Conservation (phyloP, 2,329 filamentous ascomycete species). For the Aspergillus spinulosporus region DNA sequence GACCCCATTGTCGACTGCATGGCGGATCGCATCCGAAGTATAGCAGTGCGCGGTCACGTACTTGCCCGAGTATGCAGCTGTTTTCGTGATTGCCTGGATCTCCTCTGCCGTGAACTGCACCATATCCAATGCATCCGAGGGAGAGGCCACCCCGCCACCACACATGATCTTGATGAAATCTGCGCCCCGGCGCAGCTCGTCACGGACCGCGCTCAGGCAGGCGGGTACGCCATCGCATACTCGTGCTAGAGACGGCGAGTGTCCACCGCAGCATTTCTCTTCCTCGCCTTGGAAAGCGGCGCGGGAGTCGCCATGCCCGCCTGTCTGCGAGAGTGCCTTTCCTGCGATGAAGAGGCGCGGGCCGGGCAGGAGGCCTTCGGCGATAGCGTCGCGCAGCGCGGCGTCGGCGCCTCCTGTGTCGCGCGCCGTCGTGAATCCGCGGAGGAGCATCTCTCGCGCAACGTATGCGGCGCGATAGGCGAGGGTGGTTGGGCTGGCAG, state of each 20-base stretch:
- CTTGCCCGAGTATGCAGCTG: slow-evolving; percentile 51
- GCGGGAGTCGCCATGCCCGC: slow-evolving; percentile 54
- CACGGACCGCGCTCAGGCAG: slow-evolving; percentile 54
- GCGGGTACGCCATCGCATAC: slow-evolving; percentile 53
- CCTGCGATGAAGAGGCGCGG: slow-evolving; percentile 57
- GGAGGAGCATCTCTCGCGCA: slow-evolving; percentile 48
- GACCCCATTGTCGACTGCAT: slow-evolving; percentile 58
- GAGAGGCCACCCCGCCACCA: slow-evolving; percentile 58
- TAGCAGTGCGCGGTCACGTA: slow-evolving; percentile 62
- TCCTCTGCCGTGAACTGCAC: slow-evolving; percentile 60
- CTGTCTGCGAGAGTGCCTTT: slow-evolving; percentile 57
- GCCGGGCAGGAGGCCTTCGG: slow-evolving; percentile 54
- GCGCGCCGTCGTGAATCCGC: slow-evolving; percentile 60
- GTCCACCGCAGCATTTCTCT: background rate
- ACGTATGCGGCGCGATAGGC: slow-evolving; percentile 17
- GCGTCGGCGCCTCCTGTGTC: slow-evolving; percentile 58
- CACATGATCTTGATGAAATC: slow-evolving; percentile 66
- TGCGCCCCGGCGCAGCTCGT: slow-evolving; percentile 57
- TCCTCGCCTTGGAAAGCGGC: background rate
- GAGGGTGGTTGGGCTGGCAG: slow-evolving; percentile 31
- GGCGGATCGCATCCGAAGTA: slow-evolving; percentile 55
- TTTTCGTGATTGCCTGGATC: slow-evolving; percentile 55
- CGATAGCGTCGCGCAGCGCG: slow-evolving; percentile 49
- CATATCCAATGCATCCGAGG: slow-evolving; percentile 55
- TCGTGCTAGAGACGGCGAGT: background rate